phyloP scores from a whole-genome alignment of 148 eudicot species.

The Linanthus parryae region DNA sequence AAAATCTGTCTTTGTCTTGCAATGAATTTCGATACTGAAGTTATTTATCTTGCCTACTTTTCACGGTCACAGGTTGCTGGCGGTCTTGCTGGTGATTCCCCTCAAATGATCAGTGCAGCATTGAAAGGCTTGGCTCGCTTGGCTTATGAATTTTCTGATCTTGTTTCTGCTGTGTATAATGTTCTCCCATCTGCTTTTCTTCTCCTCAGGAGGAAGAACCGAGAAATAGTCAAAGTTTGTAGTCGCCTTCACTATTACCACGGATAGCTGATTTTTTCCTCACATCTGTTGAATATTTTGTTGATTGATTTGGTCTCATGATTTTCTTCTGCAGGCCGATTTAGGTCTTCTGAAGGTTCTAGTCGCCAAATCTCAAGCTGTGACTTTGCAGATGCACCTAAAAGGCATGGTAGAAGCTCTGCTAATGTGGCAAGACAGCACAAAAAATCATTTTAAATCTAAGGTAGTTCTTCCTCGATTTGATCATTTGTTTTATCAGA shows the following conservation, averaged over 20 bases:
- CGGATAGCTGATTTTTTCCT: not conserved
- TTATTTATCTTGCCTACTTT: conserved; percentile 1
- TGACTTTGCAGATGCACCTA: conserved; percentile 59
- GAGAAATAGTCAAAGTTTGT: conserved; percentile 72
- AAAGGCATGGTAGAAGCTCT: conserved; percentile 65
- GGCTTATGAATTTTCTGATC: conserved; percentile 92
- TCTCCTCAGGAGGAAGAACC: conserved; percentile 75
- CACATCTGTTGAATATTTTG: conserved; percentile 1
- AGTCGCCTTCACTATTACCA: not conserved
- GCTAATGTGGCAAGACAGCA: conserved; percentile 69
- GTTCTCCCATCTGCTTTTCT: conserved; percentile 80
- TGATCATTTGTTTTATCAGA: not conserved
- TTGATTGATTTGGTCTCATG: not conserved
- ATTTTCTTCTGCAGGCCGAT: conserved; percentile 58
- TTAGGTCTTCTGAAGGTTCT: conserved; percentile 87
- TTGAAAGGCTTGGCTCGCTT: conserved; percentile 96
- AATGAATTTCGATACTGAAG: not conserved
- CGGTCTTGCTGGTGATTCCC: conserved; percentile 77
- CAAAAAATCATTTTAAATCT: conserved; percentile 88
- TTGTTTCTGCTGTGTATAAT: conserved; percentile 63
- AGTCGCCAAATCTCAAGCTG: conserved; percentile 87
- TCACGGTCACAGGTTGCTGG: conserved; percentile 58
- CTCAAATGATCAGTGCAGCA: conserved; percentile 97
- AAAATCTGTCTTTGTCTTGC: not conserved
- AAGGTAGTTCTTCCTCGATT: conserved; percentile 44